A percentile compares a stretch with the other conserved stretches of the same genome.
Evolutionary conservation across 139 green algal species (phyloP).

Genomic region (Chlorokybus atmophyticus): DNA sequence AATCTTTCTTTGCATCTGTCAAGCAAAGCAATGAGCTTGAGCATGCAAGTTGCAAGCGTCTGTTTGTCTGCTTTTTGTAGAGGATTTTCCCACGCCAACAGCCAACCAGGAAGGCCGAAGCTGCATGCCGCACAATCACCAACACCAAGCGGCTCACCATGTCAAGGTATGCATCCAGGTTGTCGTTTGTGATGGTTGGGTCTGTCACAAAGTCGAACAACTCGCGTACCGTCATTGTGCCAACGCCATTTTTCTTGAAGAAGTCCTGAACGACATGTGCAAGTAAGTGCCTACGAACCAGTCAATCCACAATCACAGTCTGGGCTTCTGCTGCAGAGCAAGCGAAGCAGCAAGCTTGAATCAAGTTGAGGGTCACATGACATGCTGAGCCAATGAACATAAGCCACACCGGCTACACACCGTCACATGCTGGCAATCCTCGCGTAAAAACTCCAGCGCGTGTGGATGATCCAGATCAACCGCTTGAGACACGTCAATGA

Average conservation of each 20-base stretch:
- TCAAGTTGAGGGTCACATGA: not conserved
- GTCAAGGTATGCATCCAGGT: slow-evolving; percentile 67
- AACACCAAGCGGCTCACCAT: slow-evolving; percentile 35
- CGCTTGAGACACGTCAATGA: slow-evolving; percentile 79
- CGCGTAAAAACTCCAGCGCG: slow-evolving; percentile 88
- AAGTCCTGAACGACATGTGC: slow-evolving; percentile 86
- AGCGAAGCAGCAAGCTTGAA: not conserved
- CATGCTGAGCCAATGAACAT: not conserved
- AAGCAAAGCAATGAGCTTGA: no score
- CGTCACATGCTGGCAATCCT: slow-evolving; percentile 71
- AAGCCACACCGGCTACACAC: slow-evolving; percentile 1
- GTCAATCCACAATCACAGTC: no score
- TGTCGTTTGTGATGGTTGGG: slow-evolving; percentile 58
- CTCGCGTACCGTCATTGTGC: slow-evolving; percentile 67
- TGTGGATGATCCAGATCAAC: slow-evolving; percentile 96
- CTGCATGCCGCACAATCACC: not conserved
- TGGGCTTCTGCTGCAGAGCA: no score
- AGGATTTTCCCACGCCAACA: no score
- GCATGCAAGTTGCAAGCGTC: no score
- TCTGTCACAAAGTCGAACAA: slow-evolving; percentile 97
- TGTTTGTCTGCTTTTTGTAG: no score
- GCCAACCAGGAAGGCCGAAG: no score
- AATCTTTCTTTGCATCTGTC: slow-evolving; percentile 18
- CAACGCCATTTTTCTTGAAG: slow-evolving; percentile 65
- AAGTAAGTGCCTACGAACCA: no score